Percentiles rank a stretch among this genome's conserved stretches.
phyloP scores from a whole-genome alignment of 257 asterid genomes.

The Salvia rosmarinus region DNA sequence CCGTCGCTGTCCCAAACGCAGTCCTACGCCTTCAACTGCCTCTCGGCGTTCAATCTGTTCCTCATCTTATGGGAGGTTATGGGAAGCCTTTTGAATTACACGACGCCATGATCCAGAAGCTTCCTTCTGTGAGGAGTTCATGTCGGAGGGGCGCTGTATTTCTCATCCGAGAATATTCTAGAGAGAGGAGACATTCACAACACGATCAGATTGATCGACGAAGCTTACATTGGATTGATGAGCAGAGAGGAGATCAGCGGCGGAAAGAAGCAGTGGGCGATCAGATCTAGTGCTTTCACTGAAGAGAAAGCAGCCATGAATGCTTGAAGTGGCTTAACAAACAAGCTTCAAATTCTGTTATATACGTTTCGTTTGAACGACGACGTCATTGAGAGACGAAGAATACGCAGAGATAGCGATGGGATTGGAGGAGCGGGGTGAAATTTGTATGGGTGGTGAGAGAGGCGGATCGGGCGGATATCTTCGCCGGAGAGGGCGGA shows the following conservation, averaged over 20 bases:
- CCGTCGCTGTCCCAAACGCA: slow-evolving; percentile 38
- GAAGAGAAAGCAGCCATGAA: slow-evolving; percentile 18
- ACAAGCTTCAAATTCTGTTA: slow-evolving; percentile 44
- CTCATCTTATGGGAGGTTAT: slow-evolving; percentile 43
- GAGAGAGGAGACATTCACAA: slow-evolving; percentile 54
- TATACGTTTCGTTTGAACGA: slow-evolving; percentile 53
- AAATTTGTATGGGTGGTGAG: slow-evolving; percentile 58
- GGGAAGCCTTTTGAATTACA: slow-evolving; percentile 43
- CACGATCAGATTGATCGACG: slow-evolving; percentile 37
- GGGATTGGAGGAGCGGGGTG: slow-evolving; percentile 53
- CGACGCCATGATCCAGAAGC: slow-evolving; percentile 1
- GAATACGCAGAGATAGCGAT: slow-evolving; percentile 47
- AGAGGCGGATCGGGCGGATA: slow-evolving; percentile 59
- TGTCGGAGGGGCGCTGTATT: slow-evolving; percentile 37
- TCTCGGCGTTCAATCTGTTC: slow-evolving; percentile 49
- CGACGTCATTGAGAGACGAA: slow-evolving; percentile 38
- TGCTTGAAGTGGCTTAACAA: slow-evolving; percentile 57
- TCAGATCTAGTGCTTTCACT: slow-evolving; percentile 31
- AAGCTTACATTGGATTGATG: slow-evolving; percentile 39
- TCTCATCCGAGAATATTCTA: slow-evolving; percentile 30
- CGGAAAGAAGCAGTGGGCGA: slow-evolving; percentile 48
- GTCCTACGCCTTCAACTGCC: slow-evolving; percentile 52
- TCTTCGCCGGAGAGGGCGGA: slow-evolving; percentile 45
- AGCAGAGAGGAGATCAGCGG: slow-evolving; percentile 48
- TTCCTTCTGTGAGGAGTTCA: slow-evolving; percentile 43